phyloP scores from a whole-genome alignment of 129 eudicot genomes.

The Tagetes erecta region DNA sequence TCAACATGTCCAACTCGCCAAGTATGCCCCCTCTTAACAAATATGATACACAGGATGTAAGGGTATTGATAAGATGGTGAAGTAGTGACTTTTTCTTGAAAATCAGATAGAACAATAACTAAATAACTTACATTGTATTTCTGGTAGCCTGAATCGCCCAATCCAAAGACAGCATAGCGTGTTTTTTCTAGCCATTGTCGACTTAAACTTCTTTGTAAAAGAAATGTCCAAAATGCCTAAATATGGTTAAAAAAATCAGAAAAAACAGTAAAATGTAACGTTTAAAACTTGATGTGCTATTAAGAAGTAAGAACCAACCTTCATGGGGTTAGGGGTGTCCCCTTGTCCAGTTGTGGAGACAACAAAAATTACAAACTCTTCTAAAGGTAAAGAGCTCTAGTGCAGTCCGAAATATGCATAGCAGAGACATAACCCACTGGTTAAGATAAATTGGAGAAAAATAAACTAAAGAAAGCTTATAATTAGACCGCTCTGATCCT shows the following conservation, averaged over 20 bases:
- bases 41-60: neutral
- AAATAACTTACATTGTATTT: slow-evolving; percentile 78
- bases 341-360: slow-evolving; percentile 99
- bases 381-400: slow-evolving; percentile 56
- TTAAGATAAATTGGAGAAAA: neutral
- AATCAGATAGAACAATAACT: slow-evolving; percentile 6
- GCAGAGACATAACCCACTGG: neutral
- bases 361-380: slow-evolving; percentile 72
- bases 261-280: slow-evolving; percentile 3
- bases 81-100: neutral
- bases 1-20: neutral
- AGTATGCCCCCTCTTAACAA: slow-evolving; percentile 1
- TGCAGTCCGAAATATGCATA: slow-evolving; percentile 29
- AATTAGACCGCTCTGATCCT: neutral
- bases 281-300: neutral
- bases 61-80: neutral
- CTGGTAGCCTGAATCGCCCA: slow-evolving; percentile 97
- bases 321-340: slow-evolving; percentile 85
- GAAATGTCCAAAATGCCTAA: slow-evolving; percentile 83
- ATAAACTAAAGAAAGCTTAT: neutral
- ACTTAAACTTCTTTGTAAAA: slow-evolving; percentile 70
- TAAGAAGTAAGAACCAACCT: slow-evolving; percentile 49
- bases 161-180: slow-evolving; percentile 85
- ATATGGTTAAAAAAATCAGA: slow-evolving; percentile 18
- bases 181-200: slow-evolving; percentile 69